These are phyloP conservation scores for Centella asiatica DNA, from an alignment of 129 eudicot species.

Conservation along the genomic window DNA sequence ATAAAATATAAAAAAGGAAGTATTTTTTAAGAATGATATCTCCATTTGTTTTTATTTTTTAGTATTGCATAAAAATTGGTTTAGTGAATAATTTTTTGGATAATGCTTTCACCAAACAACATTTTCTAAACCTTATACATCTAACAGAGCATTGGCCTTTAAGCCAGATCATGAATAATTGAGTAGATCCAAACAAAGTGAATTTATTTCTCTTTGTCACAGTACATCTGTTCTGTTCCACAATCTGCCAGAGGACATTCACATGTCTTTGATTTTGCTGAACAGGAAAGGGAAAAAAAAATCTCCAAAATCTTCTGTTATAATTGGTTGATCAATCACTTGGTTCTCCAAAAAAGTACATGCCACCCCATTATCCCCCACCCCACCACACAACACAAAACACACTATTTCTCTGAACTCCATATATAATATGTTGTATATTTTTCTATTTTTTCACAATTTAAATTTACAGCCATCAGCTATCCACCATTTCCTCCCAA, in stretches of 20 bases:
- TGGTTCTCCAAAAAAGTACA: slow-evolving; percentile 12
- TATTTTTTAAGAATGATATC: no score
- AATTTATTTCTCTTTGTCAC: slow-evolving; percentile 1
- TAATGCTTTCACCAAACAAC: no score
- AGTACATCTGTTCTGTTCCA: slow-evolving; percentile 9
- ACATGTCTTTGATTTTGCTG: slow-evolving; percentile 60
- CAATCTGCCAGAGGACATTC: slow-evolving; percentile 57
- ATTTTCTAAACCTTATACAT: no score
- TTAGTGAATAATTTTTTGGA: no score
- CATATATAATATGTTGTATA: neutral
- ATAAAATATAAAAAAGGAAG: no score
- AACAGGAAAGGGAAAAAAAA: slow-evolving; percentile 17
- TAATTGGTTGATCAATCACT: neutral
- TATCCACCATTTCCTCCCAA: slow-evolving; percentile 16
- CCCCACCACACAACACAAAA: no score
- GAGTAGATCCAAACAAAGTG: slow-evolving; percentile 5
- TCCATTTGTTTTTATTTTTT: no score
- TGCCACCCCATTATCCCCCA: slow-evolving; percentile 15
- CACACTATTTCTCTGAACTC: slow-evolving; percentile 5
- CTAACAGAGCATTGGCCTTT: no score
- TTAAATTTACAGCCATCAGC: slow-evolving; percentile 8
- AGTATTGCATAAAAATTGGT: no score
- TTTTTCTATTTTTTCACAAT: neutral
- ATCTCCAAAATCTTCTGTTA: slow-evolving; percentile 11
- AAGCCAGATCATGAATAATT: no score